These are phyloP conservation scores for Neurospora sp. DNA, from an alignment of 495 filamentous ascomycete genomes.

Conservation along the genomic window DNA sequence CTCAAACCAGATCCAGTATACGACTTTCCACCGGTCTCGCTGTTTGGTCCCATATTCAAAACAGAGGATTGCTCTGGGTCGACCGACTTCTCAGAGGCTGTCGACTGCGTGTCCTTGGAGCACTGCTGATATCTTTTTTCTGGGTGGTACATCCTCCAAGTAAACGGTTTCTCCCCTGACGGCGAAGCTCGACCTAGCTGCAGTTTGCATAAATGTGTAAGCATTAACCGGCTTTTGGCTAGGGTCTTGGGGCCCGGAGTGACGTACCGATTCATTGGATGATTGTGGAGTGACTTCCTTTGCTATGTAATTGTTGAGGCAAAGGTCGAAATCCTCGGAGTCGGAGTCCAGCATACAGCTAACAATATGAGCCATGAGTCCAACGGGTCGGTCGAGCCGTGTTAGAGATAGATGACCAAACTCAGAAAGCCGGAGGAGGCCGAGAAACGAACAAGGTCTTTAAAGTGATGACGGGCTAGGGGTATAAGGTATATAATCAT, in stretches of 20 bases:
- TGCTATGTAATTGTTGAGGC: constrained; percentile 38
- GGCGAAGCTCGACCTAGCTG: constrained; percentile 25
- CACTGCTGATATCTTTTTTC: constrained; percentile 45
- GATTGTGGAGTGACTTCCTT: constrained; percentile 31
- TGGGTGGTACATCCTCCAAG: constrained; percentile 44
- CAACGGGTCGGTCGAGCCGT: constrained; percentile 14
- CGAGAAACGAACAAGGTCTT: constrained; percentile 9
- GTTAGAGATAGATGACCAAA: constrained; percentile 23
- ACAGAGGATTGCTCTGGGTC: constrained; percentile 42
- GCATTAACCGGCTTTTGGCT: constrained; percentile 15
- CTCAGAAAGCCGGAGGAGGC: constrained; percentile 16
- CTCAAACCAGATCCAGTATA: constrained; percentile 30
- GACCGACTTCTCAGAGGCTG: constrained; percentile 30
- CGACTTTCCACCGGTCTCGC: constrained; percentile 31
- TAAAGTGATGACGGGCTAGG: constrained; percentile 17
- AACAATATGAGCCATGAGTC: constrained; percentile 41
- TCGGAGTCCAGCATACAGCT: constrained; percentile 32
- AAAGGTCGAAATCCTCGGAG: constrained; percentile 21
- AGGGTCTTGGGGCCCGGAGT: neutral
- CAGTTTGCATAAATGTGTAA: constrained; percentile 13
- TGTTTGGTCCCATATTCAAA: constrained; percentile 34
- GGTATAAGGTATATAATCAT: constrained; percentile 21
- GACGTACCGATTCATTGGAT: constrained; percentile 38
- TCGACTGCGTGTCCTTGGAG: constrained; percentile 34
- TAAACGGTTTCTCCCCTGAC: constrained; percentile 32